Conservation (phyloP, 2,329 filamentous ascomycete species). For the Fusarium equiseti region DNA sequence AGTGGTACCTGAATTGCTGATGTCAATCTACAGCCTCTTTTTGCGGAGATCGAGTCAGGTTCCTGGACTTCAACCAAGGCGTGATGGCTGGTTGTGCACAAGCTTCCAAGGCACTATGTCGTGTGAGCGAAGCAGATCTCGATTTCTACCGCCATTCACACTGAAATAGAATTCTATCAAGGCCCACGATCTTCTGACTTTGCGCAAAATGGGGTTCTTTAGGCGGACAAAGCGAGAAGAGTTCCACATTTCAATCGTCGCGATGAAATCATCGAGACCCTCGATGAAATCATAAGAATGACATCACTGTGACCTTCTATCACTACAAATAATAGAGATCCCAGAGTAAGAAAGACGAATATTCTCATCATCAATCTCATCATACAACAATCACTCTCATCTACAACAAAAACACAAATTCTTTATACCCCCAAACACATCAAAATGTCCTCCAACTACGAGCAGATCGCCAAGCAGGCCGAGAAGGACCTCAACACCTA, state of each 20-base stretch:
- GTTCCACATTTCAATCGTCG: constrained; percentile 38
- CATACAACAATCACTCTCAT: background rate
- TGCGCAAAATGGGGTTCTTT: constrained; percentile 3
- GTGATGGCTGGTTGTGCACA: constrained; percentile 4
- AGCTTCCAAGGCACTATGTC: constrained; percentile 7
- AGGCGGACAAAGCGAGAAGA: constrained; percentile 1
- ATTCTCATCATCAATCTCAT: background rate
- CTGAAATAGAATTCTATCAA: constrained; percentile 7
- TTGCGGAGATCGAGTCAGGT: constrained; percentile 2
- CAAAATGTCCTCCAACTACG: constrained; percentile 52
- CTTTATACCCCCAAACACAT: background rate
- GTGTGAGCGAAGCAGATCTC: constrained; percentile 21
- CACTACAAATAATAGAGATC: constrained; percentile 27
- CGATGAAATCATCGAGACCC: constrained; percentile 44
- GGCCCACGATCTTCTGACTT: background rate
- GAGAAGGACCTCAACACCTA: constrained; percentile 63
- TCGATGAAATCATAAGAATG: constrained; percentile 46
- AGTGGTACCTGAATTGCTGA: background rate
- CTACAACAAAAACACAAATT: background rate
- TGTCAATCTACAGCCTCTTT: background rate
- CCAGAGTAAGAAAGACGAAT: background rate
- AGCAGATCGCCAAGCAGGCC: constrained; percentile 59
- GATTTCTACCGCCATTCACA: constrained; percentile 4
- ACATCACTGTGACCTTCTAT: constrained; percentile 32
- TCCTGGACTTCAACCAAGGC: background rate